phyloP scores from a whole-genome alignment of 2,329 filamentous ascomycete species.

The Arthrobotrys musiformis region DNA sequence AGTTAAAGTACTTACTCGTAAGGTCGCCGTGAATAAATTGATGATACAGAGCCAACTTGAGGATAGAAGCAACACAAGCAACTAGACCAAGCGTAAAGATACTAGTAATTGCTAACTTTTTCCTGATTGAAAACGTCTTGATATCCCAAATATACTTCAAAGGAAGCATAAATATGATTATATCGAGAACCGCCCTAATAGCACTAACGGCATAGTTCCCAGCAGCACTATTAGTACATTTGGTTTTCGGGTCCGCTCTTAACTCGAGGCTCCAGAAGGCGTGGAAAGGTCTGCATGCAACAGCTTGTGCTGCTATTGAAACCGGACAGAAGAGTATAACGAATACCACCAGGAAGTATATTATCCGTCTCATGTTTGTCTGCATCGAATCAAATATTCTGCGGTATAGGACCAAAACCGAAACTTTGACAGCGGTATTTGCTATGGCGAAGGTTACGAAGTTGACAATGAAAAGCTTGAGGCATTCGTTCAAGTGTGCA shows the following conservation, averaged over 20 bases:
- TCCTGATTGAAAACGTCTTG: conserved; percentile 35
- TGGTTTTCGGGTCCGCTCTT: conserved; percentile 35
- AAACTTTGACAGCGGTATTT: conserved; percentile 51
- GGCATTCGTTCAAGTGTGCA: conserved; percentile 37
- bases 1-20: conserved; percentile 25
- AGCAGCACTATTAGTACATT: conserved; percentile 11
- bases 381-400: conserved; percentile 53
- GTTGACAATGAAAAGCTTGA: conserved; percentile 40
- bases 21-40: conserved; percentile 36
- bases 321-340: conserved; percentile 47
- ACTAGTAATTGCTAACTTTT: conserved; percentile 45
- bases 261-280: conserved; percentile 38
- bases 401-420: conserved; percentile 45
- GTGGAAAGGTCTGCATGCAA: conserved; percentile 26
- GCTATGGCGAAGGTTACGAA: conserved; percentile 42
- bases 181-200: conserved; percentile 26
- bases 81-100: conserved; percentile 44
- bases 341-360: conserved; percentile 34
- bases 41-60: conserved; percentile 32
- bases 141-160: conserved; percentile 54
- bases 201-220: conserved; percentile 30
- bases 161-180: conserved; percentile 45
- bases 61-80: conserved; percentile 43
- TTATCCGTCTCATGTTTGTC: conserved; percentile 39
- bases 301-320: conserved; percentile 17